Conservation (phyloP, 306 rosid species). For the Alnus rubra region DNA sequence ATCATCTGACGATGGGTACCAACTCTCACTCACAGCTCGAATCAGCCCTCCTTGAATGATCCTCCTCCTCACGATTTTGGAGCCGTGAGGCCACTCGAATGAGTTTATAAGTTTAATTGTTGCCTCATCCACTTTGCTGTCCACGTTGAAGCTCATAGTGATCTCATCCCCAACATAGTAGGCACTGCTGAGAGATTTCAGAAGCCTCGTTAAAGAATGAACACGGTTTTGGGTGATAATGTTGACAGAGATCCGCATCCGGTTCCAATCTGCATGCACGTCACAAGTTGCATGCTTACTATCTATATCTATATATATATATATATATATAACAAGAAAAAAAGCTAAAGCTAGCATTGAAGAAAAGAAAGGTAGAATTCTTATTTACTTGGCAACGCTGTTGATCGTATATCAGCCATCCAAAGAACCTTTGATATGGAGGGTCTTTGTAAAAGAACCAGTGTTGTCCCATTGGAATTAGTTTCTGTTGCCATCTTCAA, state of each 20-base stretch:
- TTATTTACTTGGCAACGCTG: slow-evolving; percentile 80
- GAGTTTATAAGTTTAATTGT: slow-evolving; percentile 63
- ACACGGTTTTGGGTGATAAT: slow-evolving; percentile 85
- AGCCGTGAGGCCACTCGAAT: slow-evolving; percentile 92
- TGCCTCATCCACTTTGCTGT: slow-evolving; percentile 83
- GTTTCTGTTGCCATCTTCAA: slow-evolving; percentile 82
- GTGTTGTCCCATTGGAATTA: slow-evolving; percentile 51
- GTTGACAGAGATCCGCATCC: slow-evolving; percentile 72
- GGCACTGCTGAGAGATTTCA: slow-evolving; percentile 75
- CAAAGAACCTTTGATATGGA: slow-evolving; percentile 81
- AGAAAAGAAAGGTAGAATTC: too few relatives aligned
- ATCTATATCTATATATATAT: not conserved
- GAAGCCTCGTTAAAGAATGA: slow-evolving; percentile 74
- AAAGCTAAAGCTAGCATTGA: not conserved
- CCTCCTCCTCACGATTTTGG: slow-evolving; percentile 80
- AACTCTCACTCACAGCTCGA: slow-evolving; percentile 93
- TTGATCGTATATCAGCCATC: slow-evolving; percentile 91
- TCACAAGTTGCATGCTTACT: too few relatives aligned
- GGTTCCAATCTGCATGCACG: slow-evolving; percentile 71
- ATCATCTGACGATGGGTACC: slow-evolving; percentile 89
- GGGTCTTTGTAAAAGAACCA: slow-evolving; percentile 70
- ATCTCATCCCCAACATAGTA: slow-evolving; percentile 89
- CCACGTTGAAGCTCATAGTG: slow-evolving; percentile 84
- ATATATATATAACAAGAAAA: not conserved
- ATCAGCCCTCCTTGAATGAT: slow-evolving; percentile 97